Base-by-base conservation (phyloP, 2,329 filamentous ascomycete genomes). In the Cladosporium sp. region DNA sequence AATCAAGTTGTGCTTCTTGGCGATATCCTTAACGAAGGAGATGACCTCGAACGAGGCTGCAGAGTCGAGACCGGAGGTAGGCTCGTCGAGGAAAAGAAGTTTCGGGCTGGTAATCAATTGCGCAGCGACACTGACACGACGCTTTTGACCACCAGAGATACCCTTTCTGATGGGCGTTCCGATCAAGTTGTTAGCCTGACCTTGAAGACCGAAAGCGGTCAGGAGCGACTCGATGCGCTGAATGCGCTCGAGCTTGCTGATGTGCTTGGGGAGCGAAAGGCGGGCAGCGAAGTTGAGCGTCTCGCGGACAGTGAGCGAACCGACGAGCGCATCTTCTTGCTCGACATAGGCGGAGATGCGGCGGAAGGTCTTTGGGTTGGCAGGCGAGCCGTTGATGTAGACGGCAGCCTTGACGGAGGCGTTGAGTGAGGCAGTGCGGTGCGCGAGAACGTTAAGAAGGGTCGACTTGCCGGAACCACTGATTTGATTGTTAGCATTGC, bases 271-370 rank as follows among this genome's bases (percentile, higher is more conserved):
- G 5, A 88, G 66, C 61, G 85, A 74, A 3, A 95, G 81, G 28
- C 87, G 82, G 0, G 90, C 88, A 0, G 89, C 88, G 71, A 95
- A 95, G 62, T 85, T 76, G 61, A 96, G 75, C 0, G 90, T 95
- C 76, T 95, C 91, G 28, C 82, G 80, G 8, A 93, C 89, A 0
- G 90, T 95, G 63, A 95, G 77, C 0, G 88, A 88, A 4, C 90
- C 91, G 52, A 93, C 88, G 12, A 95, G 79, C 1, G 89, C 87
- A 76, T 96, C 91, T 64, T 95, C 90, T 72, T 96, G 91, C 76
- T 96, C 91, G 20, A 95, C 91, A 69, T 92, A 95, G 49, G 85
- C 85, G 57, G 84, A 88, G 51, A 93, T 79, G 50, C 83, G 79
- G 17, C 84, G 83, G 65, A 93, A 88, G 0, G 77, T 76, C 7